A percentile compares a stretch with the other conserved stretches of the same genome.
These are phyloP conservation scores for Aspergillus fumigatus DNA, from an alignment of 2,329 filamentous ascomycete species.

Conservation along the genomic window DNA sequence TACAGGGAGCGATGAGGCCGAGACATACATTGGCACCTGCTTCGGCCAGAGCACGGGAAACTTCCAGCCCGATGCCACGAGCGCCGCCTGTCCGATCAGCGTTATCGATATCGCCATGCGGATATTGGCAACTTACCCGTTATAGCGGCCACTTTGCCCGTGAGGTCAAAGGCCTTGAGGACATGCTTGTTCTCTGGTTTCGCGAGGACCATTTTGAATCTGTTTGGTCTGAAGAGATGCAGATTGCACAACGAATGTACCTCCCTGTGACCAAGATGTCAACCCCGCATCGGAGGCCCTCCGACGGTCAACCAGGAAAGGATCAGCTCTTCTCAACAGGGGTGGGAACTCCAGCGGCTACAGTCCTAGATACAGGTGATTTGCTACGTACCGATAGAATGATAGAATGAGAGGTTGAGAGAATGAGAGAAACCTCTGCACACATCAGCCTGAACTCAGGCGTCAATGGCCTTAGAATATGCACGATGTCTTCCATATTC, in stretches of 20 bases:
- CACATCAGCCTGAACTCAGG: no score
- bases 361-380: background rate
- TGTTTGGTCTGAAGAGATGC: background rate
- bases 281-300: background rate
- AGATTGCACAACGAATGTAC: background rate
- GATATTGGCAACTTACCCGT: conserved; percentile 14
- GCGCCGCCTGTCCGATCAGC: conserved; percentile 21
- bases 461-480: no score
- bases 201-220: conserved; percentile 19
- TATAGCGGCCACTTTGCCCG: conserved; percentile 24
- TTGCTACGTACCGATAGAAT: background rate
- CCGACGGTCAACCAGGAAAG: background rate
- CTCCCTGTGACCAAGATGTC: background rate
- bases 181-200: conserved; percentile 23
- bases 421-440: no score
- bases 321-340: background rate
- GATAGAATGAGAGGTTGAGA: no score
- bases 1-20: background rate
- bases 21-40: conserved; percentile 35
- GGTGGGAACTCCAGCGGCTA: background rate
- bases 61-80: conserved; percentile 36
- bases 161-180: conserved; percentile 24
- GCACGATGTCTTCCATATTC: no score
- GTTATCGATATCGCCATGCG: background rate
- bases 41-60: conserved; percentile 37